Base-by-base conservation (phyloP, 495 filamentous ascomycete species). In the Lophiotrema nucula region DNA sequence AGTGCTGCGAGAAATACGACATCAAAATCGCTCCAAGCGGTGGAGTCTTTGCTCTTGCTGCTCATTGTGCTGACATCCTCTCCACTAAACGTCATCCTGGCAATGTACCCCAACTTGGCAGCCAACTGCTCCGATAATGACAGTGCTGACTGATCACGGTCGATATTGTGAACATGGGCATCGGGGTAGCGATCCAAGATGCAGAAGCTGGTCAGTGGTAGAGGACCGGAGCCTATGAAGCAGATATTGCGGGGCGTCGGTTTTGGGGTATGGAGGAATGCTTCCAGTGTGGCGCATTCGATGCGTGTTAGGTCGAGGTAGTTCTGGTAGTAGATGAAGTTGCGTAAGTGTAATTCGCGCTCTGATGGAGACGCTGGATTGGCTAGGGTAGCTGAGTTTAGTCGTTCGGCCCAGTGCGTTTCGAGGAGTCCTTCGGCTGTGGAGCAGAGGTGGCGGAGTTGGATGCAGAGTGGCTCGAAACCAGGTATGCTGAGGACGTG, bases 1-100 rank as follows among this genome's bases (percentile, higher is more conserved):
- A 80, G 62, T 13, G 75, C 76, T 4, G 77, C 77, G 4, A 80
- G 53, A 54, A 67, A 77, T 0, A 80, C 74, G 2, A 79, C 72
- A 46, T 79, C 70, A 37, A 70, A 74, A 0, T 38, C 28, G 0
- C 47, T 44, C 55, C 76, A 60, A n/a, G n/a, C n/a, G n/a, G n/a
- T n/a, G n/a, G n/a, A n/a, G 33, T 50, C 35, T 13, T 8, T 19
- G 1, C 42, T 19, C 11, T 25, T 13, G 15, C 55, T 27, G 10
- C 41, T 53, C 16, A 38, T 2, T 10, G 23, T 6, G 31, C 10
- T 16, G 22, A 13, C n/a, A 11, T 70, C 74, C 39, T 70, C 70
- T 0, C 41, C 18, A 12, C 16, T 23, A 24, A 47, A 66, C 2
- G 2, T 46, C 63, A 58, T 62, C 10, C 41, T 18, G 5, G 44